Evolutionary conservation across 1,284 basidiomycete genomes (phyloP).

Genomic region (Bjerkandera adusta): DNA sequence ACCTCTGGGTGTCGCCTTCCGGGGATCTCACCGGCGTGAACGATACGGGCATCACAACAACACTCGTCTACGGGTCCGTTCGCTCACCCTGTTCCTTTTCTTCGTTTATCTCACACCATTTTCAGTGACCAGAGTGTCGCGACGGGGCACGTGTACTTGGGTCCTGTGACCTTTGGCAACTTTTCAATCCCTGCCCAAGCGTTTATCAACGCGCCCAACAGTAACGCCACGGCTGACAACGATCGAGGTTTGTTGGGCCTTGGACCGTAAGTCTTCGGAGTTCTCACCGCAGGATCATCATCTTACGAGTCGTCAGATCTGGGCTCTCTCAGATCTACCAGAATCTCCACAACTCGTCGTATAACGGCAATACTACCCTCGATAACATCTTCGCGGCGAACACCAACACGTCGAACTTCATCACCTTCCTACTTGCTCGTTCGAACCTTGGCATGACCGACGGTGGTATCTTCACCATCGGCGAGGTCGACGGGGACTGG

Average conservation of each 20-base stretch:
- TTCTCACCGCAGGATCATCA: no score
- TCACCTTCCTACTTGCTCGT: conserved; percentile 10
- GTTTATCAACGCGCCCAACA: conserved; percentile 5
- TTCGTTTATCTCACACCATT: background rate
- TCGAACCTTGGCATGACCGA: conserved; percentile 8
- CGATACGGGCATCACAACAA: background rate
- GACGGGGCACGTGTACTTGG: conserved; percentile 4
- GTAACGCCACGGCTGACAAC: conserved; percentile 3
- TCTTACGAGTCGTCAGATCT: conserved; percentile 3
- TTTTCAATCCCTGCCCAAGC: conserved; percentile 10
- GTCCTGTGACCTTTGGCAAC: conserved; percentile 4
- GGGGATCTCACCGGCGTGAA: background rate
- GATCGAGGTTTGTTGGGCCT: conserved; percentile 5
- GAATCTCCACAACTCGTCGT: background rate
- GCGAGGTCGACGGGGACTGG: conserved; percentile 6
- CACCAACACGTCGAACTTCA: background rate
- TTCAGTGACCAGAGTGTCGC: conserved; percentile 3
- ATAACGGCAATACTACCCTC: background rate
- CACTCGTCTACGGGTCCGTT: background rate
- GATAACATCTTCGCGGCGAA: conserved; percentile 8
- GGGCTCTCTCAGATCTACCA: background rate
- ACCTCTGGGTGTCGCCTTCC: background rate
- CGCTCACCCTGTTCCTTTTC: background rate
- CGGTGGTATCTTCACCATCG: conserved; percentile 13
- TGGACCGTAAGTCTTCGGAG: conserved; percentile 1